Evolutionary conservation across 2,329 filamentous ascomycete species (phyloP).

Genomic region (Neoscytalidium dimidiatum): DNA sequence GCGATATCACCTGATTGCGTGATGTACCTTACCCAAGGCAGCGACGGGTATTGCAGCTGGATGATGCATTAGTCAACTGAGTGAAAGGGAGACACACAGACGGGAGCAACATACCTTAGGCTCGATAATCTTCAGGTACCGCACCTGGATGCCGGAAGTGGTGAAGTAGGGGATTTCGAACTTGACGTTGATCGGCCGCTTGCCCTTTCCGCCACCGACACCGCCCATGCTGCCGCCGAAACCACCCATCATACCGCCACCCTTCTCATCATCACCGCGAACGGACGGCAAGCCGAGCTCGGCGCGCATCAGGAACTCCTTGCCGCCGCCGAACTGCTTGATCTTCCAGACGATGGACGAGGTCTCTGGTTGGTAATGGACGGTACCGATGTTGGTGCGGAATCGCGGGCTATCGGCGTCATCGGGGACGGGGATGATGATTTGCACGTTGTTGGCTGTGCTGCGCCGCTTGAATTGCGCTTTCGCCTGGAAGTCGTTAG

Average conservation of each 20-base stretch:
- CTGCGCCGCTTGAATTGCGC: constrained; percentile 97
- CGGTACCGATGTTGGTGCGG: constrained; percentile 93
- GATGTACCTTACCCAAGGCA: constrained; percentile 98
- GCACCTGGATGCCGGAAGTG: constrained; percentile 97
- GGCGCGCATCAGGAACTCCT: constrained; percentile 98
- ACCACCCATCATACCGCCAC: constrained; percentile 95
- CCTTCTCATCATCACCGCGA: constrained; percentile 90
- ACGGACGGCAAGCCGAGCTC: constrained; percentile 94
- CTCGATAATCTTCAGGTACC: constrained; percentile 98
- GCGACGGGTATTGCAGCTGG: constrained; percentile 93
- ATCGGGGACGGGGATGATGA: constrained; percentile 93
- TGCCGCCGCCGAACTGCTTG: constrained; percentile 97
- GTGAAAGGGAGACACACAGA: background rate
- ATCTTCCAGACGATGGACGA: constrained; percentile 99
- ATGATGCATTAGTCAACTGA: background rate
- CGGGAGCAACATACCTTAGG: constrained; percentile 73
- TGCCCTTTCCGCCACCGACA: constrained; percentile 77
- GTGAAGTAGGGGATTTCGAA: constrained; percentile 99
- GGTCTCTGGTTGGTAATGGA: constrained; percentile 97
- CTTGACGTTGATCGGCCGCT: constrained; percentile 97
- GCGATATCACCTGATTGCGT: constrained; percentile 97
- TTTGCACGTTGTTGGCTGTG: constrained; percentile 98
- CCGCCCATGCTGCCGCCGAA: constrained; percentile 98
- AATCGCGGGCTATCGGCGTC: constrained; percentile 96
- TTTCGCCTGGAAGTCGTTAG: constrained; percentile 60